Conservation (phyloP, 2,329 filamentous ascomycete genomes). For the Arthrobotrys musiformis region DNA sequence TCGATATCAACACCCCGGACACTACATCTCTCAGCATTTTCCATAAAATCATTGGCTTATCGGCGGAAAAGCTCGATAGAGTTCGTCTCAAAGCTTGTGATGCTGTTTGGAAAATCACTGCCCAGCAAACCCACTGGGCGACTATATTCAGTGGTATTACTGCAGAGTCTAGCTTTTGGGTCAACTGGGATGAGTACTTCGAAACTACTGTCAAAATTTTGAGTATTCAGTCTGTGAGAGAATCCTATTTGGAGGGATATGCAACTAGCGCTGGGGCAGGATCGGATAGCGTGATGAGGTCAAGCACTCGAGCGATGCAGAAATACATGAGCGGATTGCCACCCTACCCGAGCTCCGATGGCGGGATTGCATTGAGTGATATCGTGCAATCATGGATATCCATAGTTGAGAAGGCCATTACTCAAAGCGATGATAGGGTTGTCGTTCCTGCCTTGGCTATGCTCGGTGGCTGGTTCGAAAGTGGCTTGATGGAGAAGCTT, state of each 20-base stretch:
- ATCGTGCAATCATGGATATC: slow-evolving; percentile 61
- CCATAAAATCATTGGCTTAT: slow-evolving; percentile 70
- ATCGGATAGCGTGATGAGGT: slow-evolving; percentile 78
- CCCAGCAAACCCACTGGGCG: slow-evolving; percentile 56
- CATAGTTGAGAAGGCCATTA: slow-evolving; percentile 53
- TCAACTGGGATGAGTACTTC: slow-evolving; percentile 71
- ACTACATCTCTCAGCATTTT: slow-evolving; percentile 52
- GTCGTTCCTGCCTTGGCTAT: slow-evolving; percentile 74
- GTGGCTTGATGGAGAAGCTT: slow-evolving; percentile 65
- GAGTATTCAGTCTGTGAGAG: slow-evolving; percentile 62
- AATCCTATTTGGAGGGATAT: slow-evolving; percentile 72
- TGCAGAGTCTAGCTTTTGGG: slow-evolving; percentile 48
- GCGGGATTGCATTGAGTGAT: slow-evolving; percentile 62
- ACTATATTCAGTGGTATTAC: slow-evolving; percentile 54
- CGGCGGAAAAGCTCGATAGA: slow-evolving; percentile 89
- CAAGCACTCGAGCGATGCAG: slow-evolving; percentile 73
- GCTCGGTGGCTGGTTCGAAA: slow-evolving; percentile 68
- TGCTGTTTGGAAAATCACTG: slow-evolving; percentile 65
- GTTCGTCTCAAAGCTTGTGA: slow-evolving; percentile 76
- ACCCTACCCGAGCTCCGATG: slow-evolving; percentile 60
- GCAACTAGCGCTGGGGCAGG: slow-evolving; percentile 81
- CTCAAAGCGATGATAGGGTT: slow-evolving; percentile 72
- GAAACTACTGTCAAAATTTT: slow-evolving; percentile 67
- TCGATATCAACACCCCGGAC: slow-evolving; percentile 33
- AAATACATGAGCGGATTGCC: slow-evolving; percentile 64